These are phyloP conservation scores for Microcyclosporella mali DNA, from an alignment of 2,329 filamentous ascomycete species.

Conservation along the genomic window DNA sequence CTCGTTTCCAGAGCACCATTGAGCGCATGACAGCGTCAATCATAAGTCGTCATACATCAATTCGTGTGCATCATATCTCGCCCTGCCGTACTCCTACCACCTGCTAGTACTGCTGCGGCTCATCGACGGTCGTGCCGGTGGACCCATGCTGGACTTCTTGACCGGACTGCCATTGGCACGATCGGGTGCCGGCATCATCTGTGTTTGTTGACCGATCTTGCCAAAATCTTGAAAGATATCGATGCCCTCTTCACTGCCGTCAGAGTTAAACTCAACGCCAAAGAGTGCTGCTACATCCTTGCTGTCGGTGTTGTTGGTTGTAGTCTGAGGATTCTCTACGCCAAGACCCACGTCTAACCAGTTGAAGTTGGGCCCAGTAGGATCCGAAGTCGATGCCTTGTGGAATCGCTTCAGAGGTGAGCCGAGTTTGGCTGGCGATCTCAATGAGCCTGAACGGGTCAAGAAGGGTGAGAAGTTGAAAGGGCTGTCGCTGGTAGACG, in stretches of 20 bases:
- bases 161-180: constrained; percentile 30
- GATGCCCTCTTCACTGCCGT: constrained; percentile 55
- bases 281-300: constrained; percentile 49
- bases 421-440: constrained; percentile 26
- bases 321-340: constrained; percentile 20
- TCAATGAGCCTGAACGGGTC: constrained; percentile 16
- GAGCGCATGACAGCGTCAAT: neutral
- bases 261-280: constrained; percentile 50
- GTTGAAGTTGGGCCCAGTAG: constrained; percentile 11
- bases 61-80: constrained; percentile 2
- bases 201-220: constrained; percentile 54
- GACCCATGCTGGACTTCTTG: constrained; percentile 23
- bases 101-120: constrained; percentile 28
- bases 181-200: constrained; percentile 19
- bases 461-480: constrained; percentile 31
- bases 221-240: constrained; percentile 72
- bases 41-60: constrained; percentile 6
- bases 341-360: constrained; percentile 26
- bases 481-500: constrained; percentile 19
- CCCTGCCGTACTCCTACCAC: constrained; percentile 21
- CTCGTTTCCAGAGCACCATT: neutral
- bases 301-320: constrained; percentile 27
- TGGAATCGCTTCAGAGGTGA: constrained; percentile 31
- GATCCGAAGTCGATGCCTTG: constrained; percentile 15
- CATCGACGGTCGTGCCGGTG: constrained; percentile 25